phyloP scores from a whole-genome alignment of 768 basidiomycete species.

The Pleurotus cornucopiae region DNA sequence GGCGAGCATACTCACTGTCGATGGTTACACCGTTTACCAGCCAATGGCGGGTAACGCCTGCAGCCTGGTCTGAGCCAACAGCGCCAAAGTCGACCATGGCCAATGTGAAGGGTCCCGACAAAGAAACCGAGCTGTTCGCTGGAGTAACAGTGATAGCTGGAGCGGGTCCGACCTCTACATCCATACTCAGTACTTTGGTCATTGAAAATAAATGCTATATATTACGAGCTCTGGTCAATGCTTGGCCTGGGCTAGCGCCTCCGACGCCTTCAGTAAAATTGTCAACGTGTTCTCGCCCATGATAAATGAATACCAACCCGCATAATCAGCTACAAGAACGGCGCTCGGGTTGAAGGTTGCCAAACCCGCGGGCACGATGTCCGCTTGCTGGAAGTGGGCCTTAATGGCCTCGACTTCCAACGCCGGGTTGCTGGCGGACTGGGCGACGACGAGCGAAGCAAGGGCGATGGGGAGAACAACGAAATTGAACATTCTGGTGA shows the following conservation, averaged over 20 bases:
- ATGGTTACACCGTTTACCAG: slow-evolving; percentile 64
- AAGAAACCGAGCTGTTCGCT: slow-evolving; percentile 39
- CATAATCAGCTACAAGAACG: slow-evolving; percentile 48
- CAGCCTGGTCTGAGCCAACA: slow-evolving; percentile 54
- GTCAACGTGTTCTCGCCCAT: not conserved
- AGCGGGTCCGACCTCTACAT: slow-evolving; percentile 48
- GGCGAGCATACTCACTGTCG: slow-evolving; percentile 27
- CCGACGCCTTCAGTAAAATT: slow-evolving; percentile 32
- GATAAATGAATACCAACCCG: slow-evolving; percentile 22
- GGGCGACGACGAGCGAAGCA: not conserved
- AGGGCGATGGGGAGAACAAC: not conserved
- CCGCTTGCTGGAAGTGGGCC: slow-evolving; percentile 62
- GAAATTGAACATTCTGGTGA: slow-evolving; percentile 2
- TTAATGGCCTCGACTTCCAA: slow-evolving; percentile 55
- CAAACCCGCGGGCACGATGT: slow-evolving; percentile 60
- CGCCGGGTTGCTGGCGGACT: slow-evolving; percentile 19
- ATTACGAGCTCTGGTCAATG: slow-evolving; percentile 54
- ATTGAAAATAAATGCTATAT: not conserved
- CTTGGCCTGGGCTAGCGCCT: slow-evolving; percentile 52
- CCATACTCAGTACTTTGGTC: not conserved
- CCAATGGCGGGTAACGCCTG: slow-evolving; percentile 76
- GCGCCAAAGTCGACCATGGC: slow-evolving; percentile 73
- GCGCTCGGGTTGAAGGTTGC: slow-evolving; percentile 57
- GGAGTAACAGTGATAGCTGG: slow-evolving; percentile 53
- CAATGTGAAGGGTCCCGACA: slow-evolving; percentile 57